Percentiles rank a stretch among this genome's conserved stretches.
Evolutionary conservation across 139 green algal species (phyloP).

Genomic region (Dunaliella primolecta): DNA sequence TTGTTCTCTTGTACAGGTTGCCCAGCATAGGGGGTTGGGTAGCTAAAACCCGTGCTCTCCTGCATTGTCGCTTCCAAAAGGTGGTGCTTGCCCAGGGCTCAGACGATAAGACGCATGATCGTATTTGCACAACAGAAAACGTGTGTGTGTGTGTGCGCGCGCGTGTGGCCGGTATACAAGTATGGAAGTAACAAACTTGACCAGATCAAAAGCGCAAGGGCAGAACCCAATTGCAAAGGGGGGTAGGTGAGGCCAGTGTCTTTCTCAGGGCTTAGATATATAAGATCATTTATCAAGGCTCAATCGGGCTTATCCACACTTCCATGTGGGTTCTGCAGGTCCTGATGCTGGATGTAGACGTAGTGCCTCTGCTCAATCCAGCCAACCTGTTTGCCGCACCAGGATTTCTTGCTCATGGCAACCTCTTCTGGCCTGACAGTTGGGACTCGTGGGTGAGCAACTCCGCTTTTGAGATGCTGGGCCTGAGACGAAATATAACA

Average conservation of each 20-base stretch:
- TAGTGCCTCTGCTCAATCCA: not conserved
- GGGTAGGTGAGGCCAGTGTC: too few species aligned
- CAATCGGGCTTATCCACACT: too few species aligned
- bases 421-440: not conserved
- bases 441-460: not conserved
- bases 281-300: too few species aligned
- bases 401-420: not conserved
- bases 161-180: too few species aligned
- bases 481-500: not conserved
- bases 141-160: too few species aligned
- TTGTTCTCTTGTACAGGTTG: not conserved
- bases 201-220: too few species aligned
- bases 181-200: too few species aligned
- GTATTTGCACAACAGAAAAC: too few species aligned
- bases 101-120: too few species aligned
- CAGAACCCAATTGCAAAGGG: too few species aligned
- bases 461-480: not conserved
- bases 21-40: not conserved
- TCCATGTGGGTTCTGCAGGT: not conserved
- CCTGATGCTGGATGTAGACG: not conserved
- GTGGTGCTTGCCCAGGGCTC: too few species aligned
- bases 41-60: not conserved
- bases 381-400: not conserved
- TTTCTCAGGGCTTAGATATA: too few species aligned
- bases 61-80: not conserved